Conservation (phyloP, 2,329 filamentous ascomycete species). For the Penicillium sp. region DNA sequence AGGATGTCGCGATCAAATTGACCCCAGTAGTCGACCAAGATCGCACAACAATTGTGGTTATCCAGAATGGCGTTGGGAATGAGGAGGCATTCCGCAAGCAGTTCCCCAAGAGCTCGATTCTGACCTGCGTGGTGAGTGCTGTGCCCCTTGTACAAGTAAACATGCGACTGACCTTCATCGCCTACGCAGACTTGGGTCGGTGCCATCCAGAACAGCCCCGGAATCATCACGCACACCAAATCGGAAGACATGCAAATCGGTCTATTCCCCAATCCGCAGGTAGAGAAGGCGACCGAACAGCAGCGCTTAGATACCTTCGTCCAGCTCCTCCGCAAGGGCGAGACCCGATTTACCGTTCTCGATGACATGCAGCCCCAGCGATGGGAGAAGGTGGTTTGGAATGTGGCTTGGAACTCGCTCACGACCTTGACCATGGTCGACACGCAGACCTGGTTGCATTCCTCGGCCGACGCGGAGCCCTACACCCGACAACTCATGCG, state of each 20-base stretch:
- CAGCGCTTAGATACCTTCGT: conserved; percentile 48
- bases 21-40: conserved; percentile 41
- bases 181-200: conserved; percentile 51
- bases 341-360: conserved; percentile 43
- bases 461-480: conserved; percentile 43
- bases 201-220: conserved; percentile 55
- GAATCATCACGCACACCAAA: conserved; percentile 55
- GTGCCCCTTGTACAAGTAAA: not conserved
- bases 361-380: conserved; percentile 43
- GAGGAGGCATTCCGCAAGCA: conserved; percentile 43
- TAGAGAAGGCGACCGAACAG: conserved; percentile 38
- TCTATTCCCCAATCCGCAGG: conserved; percentile 48
- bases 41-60: conserved; percentile 43
- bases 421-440: conserved; percentile 50
- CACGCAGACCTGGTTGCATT: conserved; percentile 48
- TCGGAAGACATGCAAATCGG: conserved; percentile 62
- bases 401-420: conserved; percentile 46
- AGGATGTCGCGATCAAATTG: conserved; percentile 39
- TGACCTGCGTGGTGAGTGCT: conserved; percentile 46
- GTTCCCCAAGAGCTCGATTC: conserved; percentile 37
- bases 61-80: conserved; percentile 49
- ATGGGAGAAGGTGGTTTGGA: conserved; percentile 51
- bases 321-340: conserved; percentile 45
- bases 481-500: conserved; percentile 48
- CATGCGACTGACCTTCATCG: not conserved